These are phyloP conservation scores for Phlyctochytrium planicorne DNA, from an alignment of 192 early-diverging fungal genomes.

Conservation along the genomic window DNA sequence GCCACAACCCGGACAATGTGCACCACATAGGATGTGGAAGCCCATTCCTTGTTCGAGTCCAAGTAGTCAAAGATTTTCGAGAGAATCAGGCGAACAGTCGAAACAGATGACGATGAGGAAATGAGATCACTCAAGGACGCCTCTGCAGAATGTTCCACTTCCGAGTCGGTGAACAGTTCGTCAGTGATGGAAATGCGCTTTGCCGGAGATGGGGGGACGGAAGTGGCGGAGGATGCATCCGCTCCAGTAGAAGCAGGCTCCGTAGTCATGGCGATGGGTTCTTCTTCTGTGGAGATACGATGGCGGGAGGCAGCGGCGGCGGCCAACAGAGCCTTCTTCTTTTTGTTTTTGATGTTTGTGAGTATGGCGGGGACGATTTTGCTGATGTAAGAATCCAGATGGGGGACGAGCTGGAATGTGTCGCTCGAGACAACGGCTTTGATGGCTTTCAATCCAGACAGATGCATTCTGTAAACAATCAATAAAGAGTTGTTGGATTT, in stretches of 20 bases:
- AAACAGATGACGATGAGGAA: conserved; percentile 2
- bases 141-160: conserved; percentile 21
- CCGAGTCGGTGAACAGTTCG: conserved; percentile 29
- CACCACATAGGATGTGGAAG: conserved; percentile 10
- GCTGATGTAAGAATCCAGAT: conserved; percentile 22
- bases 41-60: conserved; percentile 23
- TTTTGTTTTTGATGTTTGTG: conserved; percentile 29
- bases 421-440: conserved; percentile 32
- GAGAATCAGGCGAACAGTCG: conserved; percentile 9
- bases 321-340: neutral
- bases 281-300: neutral
- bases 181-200: conserved; percentile 32
- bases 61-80: conserved; percentile 12
- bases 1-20: conserved; percentile 11
- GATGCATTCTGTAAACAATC: conserved; percentile 25
- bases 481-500: neutral
- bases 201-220: neutral
- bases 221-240: neutral
- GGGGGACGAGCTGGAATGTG: conserved; percentile 26
- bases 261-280: neutral
- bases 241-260: neutral
- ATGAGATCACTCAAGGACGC: conserved; percentile 15
- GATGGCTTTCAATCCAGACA: conserved; percentile 40
- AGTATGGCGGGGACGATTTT: conserved; percentile 40
- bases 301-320: neutral